Evolutionary conservation across 1,284 basidiomycete genomes (phyloP), one percentile per base, ranked within the genome.

Genomic region (Fomitiporia mediterranea): DNA sequence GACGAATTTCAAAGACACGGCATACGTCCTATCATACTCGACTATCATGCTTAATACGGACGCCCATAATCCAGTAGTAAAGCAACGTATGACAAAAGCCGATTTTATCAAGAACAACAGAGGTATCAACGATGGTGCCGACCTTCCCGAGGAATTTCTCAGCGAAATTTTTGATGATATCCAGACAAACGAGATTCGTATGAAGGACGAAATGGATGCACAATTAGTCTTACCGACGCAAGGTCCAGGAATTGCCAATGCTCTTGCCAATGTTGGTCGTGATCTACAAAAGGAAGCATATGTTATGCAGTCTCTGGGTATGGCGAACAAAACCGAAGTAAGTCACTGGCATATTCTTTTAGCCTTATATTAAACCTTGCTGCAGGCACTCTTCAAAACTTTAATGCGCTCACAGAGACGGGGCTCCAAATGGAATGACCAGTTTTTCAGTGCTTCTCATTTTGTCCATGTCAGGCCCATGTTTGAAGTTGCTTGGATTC

Each of bases 401-500:
- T 81, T 98, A 77, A 89, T 94, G 75, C 84, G 89, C 30, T 82
- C 91, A 19, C 93, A 96, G 68, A 82, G 91, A 17, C 89, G 89
- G 65, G 80, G 85, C 19, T 83, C 85, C 1, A 84, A 82, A 67
- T 72, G 75, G 7, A 81, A 76, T 30, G 91, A 95, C 62, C 89
- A 94, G 61, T 98, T 92, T 74, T 96, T 94, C 73, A 91, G 90
- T 62, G 95, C 95, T 0, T 96, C 93, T 0, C 91, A 97, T 66
- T 91, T 94, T 61, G 84, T 97, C 60, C 95, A 98, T 68, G 94
- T 97, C 57, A 82, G 85, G 32, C 94, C 94, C 38, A 98, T 98
- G 95, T 97, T 98, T 65, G 94, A 98, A 70, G 93, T 97, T 17
- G 94, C 93, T 11, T 98, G 95, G 95, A 97, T 98, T 74, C 85